Conservation (phyloP, 768 basidiomycete species). For the Trametes gibbosa region DNA sequence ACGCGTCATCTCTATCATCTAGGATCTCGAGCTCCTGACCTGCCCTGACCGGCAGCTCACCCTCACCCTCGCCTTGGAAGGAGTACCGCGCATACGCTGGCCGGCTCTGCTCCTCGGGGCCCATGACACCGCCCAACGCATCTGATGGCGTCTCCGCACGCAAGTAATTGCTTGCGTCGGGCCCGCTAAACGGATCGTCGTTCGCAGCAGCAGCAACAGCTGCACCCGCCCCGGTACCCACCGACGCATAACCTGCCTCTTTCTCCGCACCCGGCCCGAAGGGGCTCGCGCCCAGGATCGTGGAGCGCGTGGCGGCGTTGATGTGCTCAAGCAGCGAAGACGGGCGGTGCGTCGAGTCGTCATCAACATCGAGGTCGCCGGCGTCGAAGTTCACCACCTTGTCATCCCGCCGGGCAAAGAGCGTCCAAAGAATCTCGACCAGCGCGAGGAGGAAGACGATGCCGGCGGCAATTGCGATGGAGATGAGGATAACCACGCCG, state of each 20-base stretch:
- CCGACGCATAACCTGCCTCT: slow-evolving; percentile 43
- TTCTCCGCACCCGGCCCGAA: slow-evolving; percentile 46
- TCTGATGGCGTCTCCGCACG: slow-evolving; percentile 83
- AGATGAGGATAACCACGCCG: slow-evolving; percentile 94
- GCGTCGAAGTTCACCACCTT: slow-evolving; percentile 60
- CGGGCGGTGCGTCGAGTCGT: slow-evolving; percentile 70
- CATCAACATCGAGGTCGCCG: slow-evolving; percentile 70
- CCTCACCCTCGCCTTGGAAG: slow-evolving; percentile 76
- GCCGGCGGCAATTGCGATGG: slow-evolving; percentile 94
- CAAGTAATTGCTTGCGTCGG: slow-evolving; percentile 74
- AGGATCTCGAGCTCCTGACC: slow-evolving; percentile 74
- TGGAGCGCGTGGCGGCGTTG: slow-evolving; percentile 83
- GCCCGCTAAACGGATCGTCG: slow-evolving; percentile 57
- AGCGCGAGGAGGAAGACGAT: slow-evolving; percentile 86
- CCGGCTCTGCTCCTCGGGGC: slow-evolving; percentile 65
- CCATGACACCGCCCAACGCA: slow-evolving; percentile 57
- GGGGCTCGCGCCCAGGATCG: slow-evolving; percentile 61
- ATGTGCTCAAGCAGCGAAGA: slow-evolving; percentile 89
- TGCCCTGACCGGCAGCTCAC: slow-evolving; percentile 67
- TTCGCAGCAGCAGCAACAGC: slow-evolving; percentile 26
- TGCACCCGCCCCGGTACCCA: neutral
- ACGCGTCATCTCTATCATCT: slow-evolving; percentile 80
- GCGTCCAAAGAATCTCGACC: slow-evolving; percentile 84
- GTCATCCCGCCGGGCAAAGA: slow-evolving; percentile 82
- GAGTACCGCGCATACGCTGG: slow-evolving; percentile 81